Conservation (phyloP, 1,139 yeast genomes). For the Geotrichum bryndzae region DNA sequence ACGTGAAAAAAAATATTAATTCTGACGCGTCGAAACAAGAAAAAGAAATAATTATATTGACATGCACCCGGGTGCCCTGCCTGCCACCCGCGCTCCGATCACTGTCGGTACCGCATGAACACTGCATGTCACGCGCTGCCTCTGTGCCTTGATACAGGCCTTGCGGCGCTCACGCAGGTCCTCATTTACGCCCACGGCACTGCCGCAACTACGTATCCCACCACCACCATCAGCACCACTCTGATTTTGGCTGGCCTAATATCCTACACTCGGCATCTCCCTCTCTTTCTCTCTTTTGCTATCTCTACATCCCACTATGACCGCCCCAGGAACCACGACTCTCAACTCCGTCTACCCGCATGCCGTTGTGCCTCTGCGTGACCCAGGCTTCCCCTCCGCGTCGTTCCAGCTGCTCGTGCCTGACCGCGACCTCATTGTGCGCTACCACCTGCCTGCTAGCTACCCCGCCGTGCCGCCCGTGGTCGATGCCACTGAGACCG, state of each 20-base stretch:
- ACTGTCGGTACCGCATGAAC: not conserved
- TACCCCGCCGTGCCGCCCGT: conserved; percentile 1
- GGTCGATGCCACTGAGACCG: not conserved
- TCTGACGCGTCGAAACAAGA: not conserved
- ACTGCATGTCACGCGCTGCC: not conserved
- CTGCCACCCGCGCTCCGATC: not conserved
- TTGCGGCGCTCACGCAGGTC: no score
- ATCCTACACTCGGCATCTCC: no score
- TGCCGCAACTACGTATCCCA: no score
- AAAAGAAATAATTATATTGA: not conserved
- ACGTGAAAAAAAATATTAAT: not conserved
- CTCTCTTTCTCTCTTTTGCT: not conserved
- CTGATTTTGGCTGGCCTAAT: no score
- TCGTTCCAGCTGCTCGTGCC: conserved; percentile 6
- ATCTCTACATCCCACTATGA: not conserved
- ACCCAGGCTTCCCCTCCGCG: not conserved
- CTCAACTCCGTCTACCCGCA: conserved; percentile 1
- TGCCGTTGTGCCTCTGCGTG: conserved; percentile 1
- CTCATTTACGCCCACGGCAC: no score
- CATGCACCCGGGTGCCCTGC: not conserved
- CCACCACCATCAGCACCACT: no score
- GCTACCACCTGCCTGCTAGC: conserved; percentile 1
- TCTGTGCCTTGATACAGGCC: no score
- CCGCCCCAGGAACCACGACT: not conserved
- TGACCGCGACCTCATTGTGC: conserved; percentile 2